Base-by-base conservation (phyloP, 2,329 filamentous ascomycete species). In the Verticillium zaregamsianum region DNA sequence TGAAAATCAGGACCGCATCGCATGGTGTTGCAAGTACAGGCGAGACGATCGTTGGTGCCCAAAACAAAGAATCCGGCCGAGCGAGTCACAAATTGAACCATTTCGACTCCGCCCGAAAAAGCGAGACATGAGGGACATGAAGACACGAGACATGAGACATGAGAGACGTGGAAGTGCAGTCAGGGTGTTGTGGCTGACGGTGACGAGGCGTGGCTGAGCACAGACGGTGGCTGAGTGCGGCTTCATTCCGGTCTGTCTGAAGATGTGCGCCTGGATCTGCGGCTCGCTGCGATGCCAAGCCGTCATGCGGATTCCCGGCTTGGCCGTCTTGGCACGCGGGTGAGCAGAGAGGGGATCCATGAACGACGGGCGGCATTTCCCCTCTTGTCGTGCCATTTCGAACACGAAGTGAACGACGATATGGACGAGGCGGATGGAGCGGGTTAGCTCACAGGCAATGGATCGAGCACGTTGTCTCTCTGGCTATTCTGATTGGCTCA, bases 371-470 rank as follows among this genome's bases (percentile, higher is more conserved):
- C 28, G 14, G 33, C n/a, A 25, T 37, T 57, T 52, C 11, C 8
- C 45, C 45, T 20, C 45, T 20, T 52, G 7, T 52, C 45, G 45
- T 52, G 12, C 8, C 20, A 25, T 12, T 52, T 52, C 11, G 9
- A 14, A n/a, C n/a, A 20, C 17, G n/a, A 11, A 37, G 14, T n/a
- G 49, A 32, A 23, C 32, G 57, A 28, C 57, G 25, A 32, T 28
- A 45, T 45, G 14, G 11, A 52, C 33, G 55, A 59, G 60, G 60
- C 64, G 62, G 64, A 61, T 63, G 60, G 57, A 40, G 59, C 64
- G 64, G 64, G 58, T 65, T 65, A n/a, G 54, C 62, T 61, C 55
- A 55, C 32, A 64, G 62, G 62, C 64, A 65, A 65, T 65, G 57
- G 60, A 63, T 61, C 64, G 62, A 59, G 64, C 64, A 65, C 64